phyloP scores from a whole-genome alignment of 345 rosid genomes.

The Murraya paniculata region DNA sequence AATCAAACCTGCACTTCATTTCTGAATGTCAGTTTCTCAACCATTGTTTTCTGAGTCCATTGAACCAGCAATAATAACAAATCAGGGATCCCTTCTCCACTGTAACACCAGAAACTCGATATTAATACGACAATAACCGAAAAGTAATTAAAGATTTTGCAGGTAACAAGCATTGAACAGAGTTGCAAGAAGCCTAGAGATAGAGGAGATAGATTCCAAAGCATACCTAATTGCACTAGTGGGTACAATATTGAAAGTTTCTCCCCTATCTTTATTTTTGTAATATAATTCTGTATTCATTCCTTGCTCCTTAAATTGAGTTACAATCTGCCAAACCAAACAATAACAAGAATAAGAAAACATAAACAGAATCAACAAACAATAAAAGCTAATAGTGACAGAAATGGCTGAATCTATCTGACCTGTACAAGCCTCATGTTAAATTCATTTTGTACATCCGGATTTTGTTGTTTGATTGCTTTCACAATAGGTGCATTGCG shows the following conservation, averaged over 20 bases:
- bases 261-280: constrained; percentile 85
- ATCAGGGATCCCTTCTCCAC: constrained; percentile 98
- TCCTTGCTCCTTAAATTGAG: constrained; percentile 87
- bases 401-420: constrained; percentile 2
- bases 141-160: constrained; percentile 11
- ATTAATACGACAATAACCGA: constrained; percentile 11
- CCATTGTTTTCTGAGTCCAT: constrained; percentile 96
- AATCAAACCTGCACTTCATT: constrained; percentile 70
- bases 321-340: constrained; percentile 48
- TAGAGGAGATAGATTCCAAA: neutral
- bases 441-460: constrained; percentile 70
- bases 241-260: constrained; percentile 79
- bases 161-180: neutral
- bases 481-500: constrained; percentile 72
- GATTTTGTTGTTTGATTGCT: constrained; percentile 68
- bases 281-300: constrained; percentile 85
- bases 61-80: constrained; percentile 73
- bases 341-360: neutral
- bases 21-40: constrained; percentile 80
- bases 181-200: neutral
- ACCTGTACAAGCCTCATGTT: constrained; percentile 67
- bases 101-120: constrained; percentile 32
- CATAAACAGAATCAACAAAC: neutral
- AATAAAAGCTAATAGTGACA: neutral
- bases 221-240: constrained; percentile 85